Base-by-base conservation (phyloP, 768 basidiomycete genomes). In the Omphalotus guepiniiformis region DNA sequence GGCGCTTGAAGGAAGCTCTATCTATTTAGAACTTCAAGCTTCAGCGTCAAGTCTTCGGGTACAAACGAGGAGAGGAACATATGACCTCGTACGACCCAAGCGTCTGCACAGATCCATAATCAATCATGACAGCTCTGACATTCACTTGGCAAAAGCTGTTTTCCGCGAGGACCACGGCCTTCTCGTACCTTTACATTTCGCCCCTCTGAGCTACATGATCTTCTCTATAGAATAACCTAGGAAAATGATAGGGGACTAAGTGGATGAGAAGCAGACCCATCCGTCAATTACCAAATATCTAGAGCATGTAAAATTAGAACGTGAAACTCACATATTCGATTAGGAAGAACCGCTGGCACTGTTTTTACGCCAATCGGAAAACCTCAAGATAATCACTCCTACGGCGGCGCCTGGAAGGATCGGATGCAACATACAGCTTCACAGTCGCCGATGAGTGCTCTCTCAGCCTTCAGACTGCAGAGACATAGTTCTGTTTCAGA, bases 211-310 rank as follows among this genome's bases (percentile, higher is more conserved):
- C 69, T 27, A 93, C 83, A 18, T n/a, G n/a, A n/a, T 74, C 67
- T 9, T 69, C 63, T 1, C 90, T 80, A 64, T 90, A 96, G 61
- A 89, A 75, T 11, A 85, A 47, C 37, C 73, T 62, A 0, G 87
- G 84, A 53, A 82, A 79, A 58, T 83, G 67, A 63, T 90, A 93
- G 39, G 95, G 66, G 13, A 93, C 60, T 0, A 94, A 91, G 64
- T 97, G 94, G 54, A 97, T 83, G 53, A 95, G 45, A 36, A 98
- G 73, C 0, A 93, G 94, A 1, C 96, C 96, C 44, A 72, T 69
- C 94, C 96, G 55, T 2, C 26, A 48, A 16, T 16, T 29, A 39
- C 16, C 16, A 36, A 56, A 25, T 39, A 11, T 13, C 35, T 28
- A 28, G 28, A n/a, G 30, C n/a, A 9, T 32, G 18, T 15, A 47